Conservation (phyloP, 2,329 filamentous ascomycete species). For the Myrmaecium sp. region DNA sequence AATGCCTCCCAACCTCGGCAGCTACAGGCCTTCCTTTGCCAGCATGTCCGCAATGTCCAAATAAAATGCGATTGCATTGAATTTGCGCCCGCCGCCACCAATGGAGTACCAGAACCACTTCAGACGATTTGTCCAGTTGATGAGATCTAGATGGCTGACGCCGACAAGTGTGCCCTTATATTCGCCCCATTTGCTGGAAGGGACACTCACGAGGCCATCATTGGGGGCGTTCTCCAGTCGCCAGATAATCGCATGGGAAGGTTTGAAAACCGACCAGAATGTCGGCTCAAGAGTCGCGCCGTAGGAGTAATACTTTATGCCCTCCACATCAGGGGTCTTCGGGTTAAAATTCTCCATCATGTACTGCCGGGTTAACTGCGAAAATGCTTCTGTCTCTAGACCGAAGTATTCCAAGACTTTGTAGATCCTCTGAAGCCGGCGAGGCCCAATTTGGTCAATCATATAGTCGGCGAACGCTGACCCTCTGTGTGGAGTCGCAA, state of each 20-base stretch:
- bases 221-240: conserved; percentile 39
- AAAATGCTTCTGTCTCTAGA: conserved; percentile 42
- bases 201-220: conserved; percentile 47
- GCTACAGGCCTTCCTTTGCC: conserved; percentile 18
- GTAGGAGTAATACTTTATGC: conserved; percentile 45
- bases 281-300: conserved; percentile 40
- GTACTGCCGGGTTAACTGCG: conserved; percentile 42
- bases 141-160: conserved; percentile 46
- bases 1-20: no score
- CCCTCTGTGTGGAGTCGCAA: conserved; percentile 44
- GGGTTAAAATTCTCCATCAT: conserved; percentile 43
- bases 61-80: conserved; percentile 49
- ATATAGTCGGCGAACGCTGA: conserved; percentile 46
- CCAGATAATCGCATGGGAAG: conserved; percentile 37
- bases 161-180: conserved; percentile 48
- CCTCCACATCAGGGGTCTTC: conserved; percentile 35
- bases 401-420: conserved; percentile 36
- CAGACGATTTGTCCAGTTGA: conserved; percentile 48
- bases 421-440: conserved; percentile 37
- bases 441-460: conserved; percentile 39
- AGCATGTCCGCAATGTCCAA: conserved; percentile 40
- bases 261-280: conserved; percentile 39
- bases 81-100: conserved; percentile 36
- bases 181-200: conserved; percentile 42
- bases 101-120: conserved; percentile 41